phyloP scores from a whole-genome alignment of 78 protist species.

The Diacronema lutheri region DNA sequence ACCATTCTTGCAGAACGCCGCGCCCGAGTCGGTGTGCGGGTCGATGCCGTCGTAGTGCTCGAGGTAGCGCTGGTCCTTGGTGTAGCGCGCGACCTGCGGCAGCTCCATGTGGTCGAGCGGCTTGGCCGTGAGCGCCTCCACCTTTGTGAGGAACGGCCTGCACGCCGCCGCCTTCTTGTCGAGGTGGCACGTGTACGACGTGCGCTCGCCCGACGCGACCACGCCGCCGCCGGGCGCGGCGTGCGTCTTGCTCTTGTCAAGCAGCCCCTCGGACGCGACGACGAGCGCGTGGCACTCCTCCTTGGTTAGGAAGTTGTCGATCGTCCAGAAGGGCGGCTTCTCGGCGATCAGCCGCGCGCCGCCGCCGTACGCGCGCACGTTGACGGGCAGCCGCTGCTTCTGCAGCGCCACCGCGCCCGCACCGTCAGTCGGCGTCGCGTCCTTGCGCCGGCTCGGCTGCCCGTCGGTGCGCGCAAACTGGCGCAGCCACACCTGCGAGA shows the following conservation, averaged over 20 bases:
- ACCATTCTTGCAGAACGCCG: background rate
- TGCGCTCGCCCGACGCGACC: background rate
- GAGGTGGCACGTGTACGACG: background rate
- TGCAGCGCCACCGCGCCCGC: too few relatives aligned
- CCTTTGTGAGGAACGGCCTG: background rate
- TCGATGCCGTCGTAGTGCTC: slow-evolving; percentile 28
- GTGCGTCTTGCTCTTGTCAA: background rate
- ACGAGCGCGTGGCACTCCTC: background rate
- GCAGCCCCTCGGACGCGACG: background rate
- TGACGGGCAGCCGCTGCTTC: too few relatives aligned
- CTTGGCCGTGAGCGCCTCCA: background rate
- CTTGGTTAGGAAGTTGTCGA: background rate
- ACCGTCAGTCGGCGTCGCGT: too few relatives aligned
- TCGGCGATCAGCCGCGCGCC: background rate
- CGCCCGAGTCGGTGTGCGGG: slow-evolving; percentile 8
- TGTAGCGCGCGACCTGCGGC: slow-evolving; percentile 26
- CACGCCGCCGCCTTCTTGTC: background rate
- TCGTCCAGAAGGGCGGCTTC: background rate
- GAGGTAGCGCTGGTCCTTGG: slow-evolving; percentile 12
- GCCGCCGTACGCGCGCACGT: too few relatives aligned
- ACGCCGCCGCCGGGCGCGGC: background rate
- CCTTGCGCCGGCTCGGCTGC: background rate
- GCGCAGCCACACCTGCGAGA: background rate
- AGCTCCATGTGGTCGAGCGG: slow-evolving; percentile 13
- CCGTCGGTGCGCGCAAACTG: background rate